These are phyloP conservation scores for Neurospora sp. DNA, from an alignment of 495 filamentous ascomycete genomes.

Conservation along the genomic window DNA sequence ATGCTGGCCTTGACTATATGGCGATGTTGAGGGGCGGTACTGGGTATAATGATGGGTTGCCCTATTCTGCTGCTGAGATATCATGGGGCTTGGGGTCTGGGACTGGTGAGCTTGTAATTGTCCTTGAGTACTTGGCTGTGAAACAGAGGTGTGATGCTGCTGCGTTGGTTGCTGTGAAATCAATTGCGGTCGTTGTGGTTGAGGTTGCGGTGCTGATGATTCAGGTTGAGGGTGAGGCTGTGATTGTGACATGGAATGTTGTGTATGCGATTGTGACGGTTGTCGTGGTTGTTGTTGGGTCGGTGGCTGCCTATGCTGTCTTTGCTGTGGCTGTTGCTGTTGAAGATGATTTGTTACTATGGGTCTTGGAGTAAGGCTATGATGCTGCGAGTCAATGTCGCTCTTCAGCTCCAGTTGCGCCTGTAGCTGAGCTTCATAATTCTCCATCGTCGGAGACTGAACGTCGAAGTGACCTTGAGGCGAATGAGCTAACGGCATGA, in stretches of 20 bases:
- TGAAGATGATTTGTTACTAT: conserved; percentile 11
- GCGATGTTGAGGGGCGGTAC: conserved; percentile 11
- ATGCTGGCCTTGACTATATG: conserved; percentile 11
- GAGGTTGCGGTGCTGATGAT: conserved; percentile 11
- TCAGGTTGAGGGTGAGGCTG: conserved; percentile 11
- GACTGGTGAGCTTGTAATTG: conserved; percentile 1
- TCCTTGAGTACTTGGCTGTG: background rate
- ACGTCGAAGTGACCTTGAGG: conserved; percentile 17
- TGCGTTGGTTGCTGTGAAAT: conserved; percentile 1
- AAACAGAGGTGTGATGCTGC: background rate
- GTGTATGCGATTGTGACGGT: conserved; percentile 6
- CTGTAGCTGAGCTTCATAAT: conserved; percentile 23
- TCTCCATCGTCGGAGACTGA: conserved; percentile 24
- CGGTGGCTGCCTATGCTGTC: conserved; percentile 16
- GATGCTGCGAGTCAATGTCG: conserved; percentile 10
- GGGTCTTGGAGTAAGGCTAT: conserved; percentile 1
- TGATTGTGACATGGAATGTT: conserved; percentile 11
- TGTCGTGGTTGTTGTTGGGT: conserved; percentile 8
- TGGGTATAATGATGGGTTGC: conserved; percentile 13
- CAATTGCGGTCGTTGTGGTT: conserved; percentile 14
- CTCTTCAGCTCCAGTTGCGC: conserved; percentile 20
- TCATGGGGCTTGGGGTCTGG: conserved; percentile 9
- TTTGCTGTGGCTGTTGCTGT: conserved; percentile 14
- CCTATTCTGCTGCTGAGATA: conserved; percentile 9
- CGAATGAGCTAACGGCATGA: conserved; percentile 12